phyloP scores from a whole-genome alignment of 805 yeast genomes.

The Hanseniaspora osmophila region DNA sequence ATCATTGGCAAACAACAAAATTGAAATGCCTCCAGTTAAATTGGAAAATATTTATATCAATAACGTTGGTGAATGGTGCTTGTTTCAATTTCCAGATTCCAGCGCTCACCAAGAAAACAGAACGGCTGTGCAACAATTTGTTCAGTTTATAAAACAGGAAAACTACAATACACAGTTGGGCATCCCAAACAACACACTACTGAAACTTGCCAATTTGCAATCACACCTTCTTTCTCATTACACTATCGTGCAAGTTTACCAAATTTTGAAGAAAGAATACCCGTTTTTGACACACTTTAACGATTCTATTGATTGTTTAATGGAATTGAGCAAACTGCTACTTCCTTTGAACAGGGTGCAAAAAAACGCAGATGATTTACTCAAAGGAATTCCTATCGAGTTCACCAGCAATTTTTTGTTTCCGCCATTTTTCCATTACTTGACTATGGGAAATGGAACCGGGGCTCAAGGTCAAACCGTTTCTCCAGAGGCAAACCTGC shows the following conservation, averaged over 20 bases:
- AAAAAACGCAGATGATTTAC: neutral
- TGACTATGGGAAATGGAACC: neutral
- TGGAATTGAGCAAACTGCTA: neutral
- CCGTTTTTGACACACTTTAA: conserved; percentile 25
- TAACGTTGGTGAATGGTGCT: conserved; percentile 65
- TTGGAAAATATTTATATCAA: conserved; percentile 48
- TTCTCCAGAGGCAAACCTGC: neutral
- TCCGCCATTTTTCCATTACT: neutral
- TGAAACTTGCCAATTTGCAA: conserved; percentile 30
- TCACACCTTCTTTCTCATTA: conserved; percentile 20
- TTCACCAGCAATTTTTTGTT: neutral
- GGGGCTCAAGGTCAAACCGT: neutral
- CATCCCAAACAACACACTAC: conserved; percentile 12
- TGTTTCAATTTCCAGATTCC: conserved; percentile 44
- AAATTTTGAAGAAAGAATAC: conserved; percentile 20
- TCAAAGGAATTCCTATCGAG: neutral
- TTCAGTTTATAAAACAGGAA: neutral
- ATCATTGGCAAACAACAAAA: conserved; percentile 11
- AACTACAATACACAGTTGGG: neutral
- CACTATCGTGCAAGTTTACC: conserved; percentile 22
- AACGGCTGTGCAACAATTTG: neutral
- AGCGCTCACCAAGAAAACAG: neutral
- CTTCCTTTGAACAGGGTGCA: neutral
- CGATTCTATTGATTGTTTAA: neutral
- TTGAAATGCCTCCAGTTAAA: conserved; percentile 4